Evolutionary conservation across 2,329 filamentous ascomycete species (phyloP), one percentile per base, ranked within the genome.

Genomic region (Fusarium continuum): DNA sequence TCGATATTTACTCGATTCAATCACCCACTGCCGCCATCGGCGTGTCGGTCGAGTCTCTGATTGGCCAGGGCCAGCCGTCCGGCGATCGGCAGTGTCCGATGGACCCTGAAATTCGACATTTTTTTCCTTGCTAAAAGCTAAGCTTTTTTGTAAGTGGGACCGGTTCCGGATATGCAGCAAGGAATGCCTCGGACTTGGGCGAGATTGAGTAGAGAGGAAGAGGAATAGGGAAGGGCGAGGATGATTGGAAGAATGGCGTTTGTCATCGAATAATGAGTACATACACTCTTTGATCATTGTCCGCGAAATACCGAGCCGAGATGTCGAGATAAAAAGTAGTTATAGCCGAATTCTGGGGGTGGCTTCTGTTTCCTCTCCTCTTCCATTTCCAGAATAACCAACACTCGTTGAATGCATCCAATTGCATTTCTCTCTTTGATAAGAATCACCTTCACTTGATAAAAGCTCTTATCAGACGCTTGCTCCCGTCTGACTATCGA

Each of bases 1-100:
- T 77, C 76, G 75, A 78, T 77, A 41, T 67, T 80, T 80, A 80
- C 78, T 80, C 78, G 78, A 80, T 80, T 57, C 66, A 79, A 80
- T 79, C 73, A 73, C 71, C 61, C 32, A 68, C 46, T 52, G 40
- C 64, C 29, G 38, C 61, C 59, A 45, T 52, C 58, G 53, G 68
- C 41, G 11, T 34, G 44, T 48, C 49, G 50, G 32, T 17, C 45
- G 20, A 35, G 40, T 11, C 16, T 49, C 35, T 70, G 69, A 72
- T 72, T 72, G 70, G 70, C 22, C 29, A 20, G 28, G 8, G 8
- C 8, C 5, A 9, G 8, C 11, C n/a, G 36, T 19, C 58, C 67
- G 69, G 69, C 36, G 48, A 32, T 46, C 67, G 69, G 65, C 69
- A 52, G 67, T 34, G 60, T 70, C 69, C 69, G 69, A 68, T 48